Evolutionary conservation across 306 rosid genomes (phyloP).

Genomic region (Medicago arabica): DNA sequence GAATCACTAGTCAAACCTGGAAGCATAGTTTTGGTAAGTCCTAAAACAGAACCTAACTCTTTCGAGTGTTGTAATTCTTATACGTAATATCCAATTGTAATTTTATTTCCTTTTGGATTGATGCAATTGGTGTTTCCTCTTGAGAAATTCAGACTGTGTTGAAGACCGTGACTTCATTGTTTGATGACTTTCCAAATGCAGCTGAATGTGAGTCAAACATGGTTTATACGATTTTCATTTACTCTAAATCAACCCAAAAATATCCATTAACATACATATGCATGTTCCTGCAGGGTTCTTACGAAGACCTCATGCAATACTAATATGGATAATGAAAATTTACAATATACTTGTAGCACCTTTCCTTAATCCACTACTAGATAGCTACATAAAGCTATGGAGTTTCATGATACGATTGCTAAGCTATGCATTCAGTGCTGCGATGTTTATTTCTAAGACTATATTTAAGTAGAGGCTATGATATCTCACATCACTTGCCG

Average conservation of each 20-base stretch:
- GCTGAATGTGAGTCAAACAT: conserved; percentile 58
- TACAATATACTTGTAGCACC: conserved; percentile 48
- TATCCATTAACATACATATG: background rate
- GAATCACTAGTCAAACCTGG: conserved; percentile 94
- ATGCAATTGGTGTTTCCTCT: conserved; percentile 20
- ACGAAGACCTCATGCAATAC: conserved; percentile 51
- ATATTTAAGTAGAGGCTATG: conserved; percentile 50
- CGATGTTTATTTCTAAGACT: conserved; percentile 40
- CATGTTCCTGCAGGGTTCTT: conserved; percentile 69
- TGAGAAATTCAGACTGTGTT: conserved; percentile 56
- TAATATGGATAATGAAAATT: conserved; percentile 54
- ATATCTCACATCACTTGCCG: conserved; percentile 46
- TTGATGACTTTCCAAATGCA: conserved; percentile 67
- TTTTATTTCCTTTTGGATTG: conserved; percentile 5
- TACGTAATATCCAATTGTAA: background rate
- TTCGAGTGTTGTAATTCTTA: conserved; percentile 6
- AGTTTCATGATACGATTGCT: conserved; percentile 35
- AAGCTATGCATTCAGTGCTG: conserved; percentile 40
- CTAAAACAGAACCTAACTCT: conserved; percentile 13
- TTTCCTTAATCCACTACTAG: conserved; percentile 51
- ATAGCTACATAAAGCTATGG: conserved; percentile 60
- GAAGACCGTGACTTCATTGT: conserved; percentile 62
- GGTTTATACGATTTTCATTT: conserved; percentile 24
- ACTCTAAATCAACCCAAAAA: conserved; percentile 21
- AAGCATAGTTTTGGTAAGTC: conserved; percentile 69